Evolutionary conservation across 768 basidiomycete species (phyloP), one percentile per base, ranked within the genome.

Genomic region (Pleurotus pulmonarius): DNA sequence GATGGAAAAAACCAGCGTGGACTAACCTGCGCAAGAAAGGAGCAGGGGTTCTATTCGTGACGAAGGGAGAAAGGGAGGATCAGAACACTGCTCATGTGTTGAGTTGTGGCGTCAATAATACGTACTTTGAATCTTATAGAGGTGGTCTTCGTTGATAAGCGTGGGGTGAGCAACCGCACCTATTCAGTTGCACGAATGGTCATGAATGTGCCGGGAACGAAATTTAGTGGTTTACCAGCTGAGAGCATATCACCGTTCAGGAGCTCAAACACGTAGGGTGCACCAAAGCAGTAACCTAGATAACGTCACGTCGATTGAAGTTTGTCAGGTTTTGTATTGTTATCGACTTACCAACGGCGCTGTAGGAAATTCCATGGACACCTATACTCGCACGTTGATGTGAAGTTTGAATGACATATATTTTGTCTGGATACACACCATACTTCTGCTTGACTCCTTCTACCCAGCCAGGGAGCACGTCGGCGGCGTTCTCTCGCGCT

Each of bases 131-230:
- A 80, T 58, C 2, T 77, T 75, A 48, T 64, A 64, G 64, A 86
- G 77, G 25, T 82, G 71, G 4, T 75, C 73, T 57, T 77, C 75
- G 25, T 73, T 78, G 39, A 86, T 60, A 56, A 68, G 67, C 0
- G 79, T 74, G 0, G 86, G 85, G 63, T 86, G 83, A 3, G 77
- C 82, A 45, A 86, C 78, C 2, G 83, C 83, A 20, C 71, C 82
- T 84, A 49, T 3, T 5, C 1, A 16, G 49, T 16, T n/a, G 44
- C 20, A 6, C n/a, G 13, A 25, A 26, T 55, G 16, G 5, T 0
- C 3, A 25, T 12, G 24, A 22, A 26, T 22, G 5, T 29, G 25
- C 9, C 34, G 13, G 44, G n/a, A 16, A 55, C 13, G 15, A 16
- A 40, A 37, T 18, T 9, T 13, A 18, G 12, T 26, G n/a, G 26